Base-by-base conservation (phyloP, 345 rosid species). In the Populus pruinosa region DNA sequence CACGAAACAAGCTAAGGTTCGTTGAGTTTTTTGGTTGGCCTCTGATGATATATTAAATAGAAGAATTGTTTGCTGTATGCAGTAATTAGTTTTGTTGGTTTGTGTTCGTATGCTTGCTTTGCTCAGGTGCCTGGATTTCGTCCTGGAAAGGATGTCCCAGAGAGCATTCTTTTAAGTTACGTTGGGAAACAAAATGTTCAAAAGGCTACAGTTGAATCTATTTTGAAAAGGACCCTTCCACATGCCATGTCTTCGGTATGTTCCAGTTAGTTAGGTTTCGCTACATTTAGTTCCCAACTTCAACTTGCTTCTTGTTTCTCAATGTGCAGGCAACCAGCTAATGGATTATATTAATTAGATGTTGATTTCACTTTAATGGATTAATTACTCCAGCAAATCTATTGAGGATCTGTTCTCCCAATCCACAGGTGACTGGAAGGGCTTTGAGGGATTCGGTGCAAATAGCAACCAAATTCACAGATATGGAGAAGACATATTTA, bases 181-280 rank as follows among this genome's bases (percentile, higher is more conserved):
- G 87, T 90, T 59, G 97, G 99, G 76, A 88, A 89, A 84, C 82
- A 81, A 79, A 84, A 85, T 83, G 88, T 94, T 77, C 87, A 86
- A 77, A 87, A 83, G 85, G 99, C 99, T 69, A 86, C 92, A 2
- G 87, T 93, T 74, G 99, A 95, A 81, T 90, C 99, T 72, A 90
- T 95, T 73, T 68, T 95, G 88, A 86, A 93, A 86, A 89, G 98
- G 87, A 95, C 99, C 66, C 97, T 95, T 81, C 99, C 98, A 50
- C 98, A 95, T 77, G 94, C 99, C 78, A 84, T 95, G 97, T 83
- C 93, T 67, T 87, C 90, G 47, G 98, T 94, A 89, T 74, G 69
- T 49, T 82, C 68, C 38, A 20, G 65, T 50, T 36, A 27, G 59
- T 43, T 31, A 62, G 16, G 1, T 39, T 39, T 39, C 43, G 43